Percentiles rank a stretch among this genome's conserved stretches.
Evolutionary conservation across 345 rosid genomes (phyloP).

Genomic region (Erucastrum elatum): DNA sequence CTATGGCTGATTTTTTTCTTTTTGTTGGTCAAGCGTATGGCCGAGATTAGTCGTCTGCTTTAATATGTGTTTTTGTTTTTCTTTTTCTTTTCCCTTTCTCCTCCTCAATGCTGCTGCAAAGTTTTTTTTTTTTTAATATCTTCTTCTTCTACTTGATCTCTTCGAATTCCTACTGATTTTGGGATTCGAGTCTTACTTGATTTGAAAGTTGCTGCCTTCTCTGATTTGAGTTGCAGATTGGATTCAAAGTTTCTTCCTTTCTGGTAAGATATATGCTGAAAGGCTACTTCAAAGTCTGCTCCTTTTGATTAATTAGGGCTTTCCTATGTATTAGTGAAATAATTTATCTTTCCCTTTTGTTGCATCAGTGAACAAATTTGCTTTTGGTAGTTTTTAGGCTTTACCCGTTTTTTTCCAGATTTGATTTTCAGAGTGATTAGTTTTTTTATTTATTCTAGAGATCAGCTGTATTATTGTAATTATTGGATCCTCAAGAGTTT

Average conservation of each 20-base stretch:
- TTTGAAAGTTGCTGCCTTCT: background rate
- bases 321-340: conserved; percentile 1
- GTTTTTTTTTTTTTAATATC: conserved; percentile 1
- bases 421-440: background rate
- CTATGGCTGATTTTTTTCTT: background rate
- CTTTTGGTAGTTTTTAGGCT: background rate
- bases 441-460: background rate
- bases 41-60: conserved; percentile 8
- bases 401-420: background rate
- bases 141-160: conserved; percentile 9
- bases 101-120: background rate
- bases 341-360: background rate
- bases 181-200: conserved; percentile 22
- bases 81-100: background rate
- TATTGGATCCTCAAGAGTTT: conserved; percentile 1
- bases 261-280: background rate
- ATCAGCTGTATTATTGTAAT: background rate
- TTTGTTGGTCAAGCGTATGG: background rate
- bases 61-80: background rate
- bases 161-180: conserved; percentile 7
- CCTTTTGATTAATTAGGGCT: conserved; percentile 28
- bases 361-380: background rate
- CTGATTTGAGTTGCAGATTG: conserved; percentile 17
- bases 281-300: background rate
- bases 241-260: conserved; percentile 2